phyloP scores from a whole-genome alignment of 768 basidiomycete species.

The Auriscalpium orientale region DNA sequence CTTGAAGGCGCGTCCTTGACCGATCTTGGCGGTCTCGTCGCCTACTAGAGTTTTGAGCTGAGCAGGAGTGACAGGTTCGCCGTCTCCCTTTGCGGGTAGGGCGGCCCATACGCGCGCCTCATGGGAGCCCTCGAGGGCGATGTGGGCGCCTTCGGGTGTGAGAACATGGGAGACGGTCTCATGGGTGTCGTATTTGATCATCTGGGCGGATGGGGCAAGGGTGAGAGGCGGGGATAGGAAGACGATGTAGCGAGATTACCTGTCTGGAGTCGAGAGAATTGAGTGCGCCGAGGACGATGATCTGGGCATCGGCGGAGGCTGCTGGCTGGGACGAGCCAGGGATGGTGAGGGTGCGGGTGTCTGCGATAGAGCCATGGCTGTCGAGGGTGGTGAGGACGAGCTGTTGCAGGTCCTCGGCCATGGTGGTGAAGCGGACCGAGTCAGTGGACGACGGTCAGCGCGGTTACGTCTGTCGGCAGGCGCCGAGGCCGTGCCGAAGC shows the following conservation, averaged over 20 bases:
- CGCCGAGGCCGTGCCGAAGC: background rate
- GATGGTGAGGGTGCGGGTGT: slow-evolving; percentile 61
- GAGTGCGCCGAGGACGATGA: slow-evolving; percentile 78
- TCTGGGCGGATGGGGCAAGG: slow-evolving; percentile 36
- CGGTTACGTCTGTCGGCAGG: background rate
- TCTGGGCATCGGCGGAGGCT: slow-evolving; percentile 69
- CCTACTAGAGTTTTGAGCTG: slow-evolving; percentile 74
- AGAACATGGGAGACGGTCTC: slow-evolving; percentile 68
- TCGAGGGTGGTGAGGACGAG: slow-evolving; percentile 71
- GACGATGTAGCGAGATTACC: slow-evolving; percentile 1
- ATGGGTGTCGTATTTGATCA: slow-evolving; percentile 75
- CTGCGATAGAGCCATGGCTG: slow-evolving; percentile 43
- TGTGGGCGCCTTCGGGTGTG: slow-evolving; percentile 76
- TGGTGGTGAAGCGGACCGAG: slow-evolving; percentile 20
- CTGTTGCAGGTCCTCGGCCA: slow-evolving; percentile 78
- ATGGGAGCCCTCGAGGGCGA: slow-evolving; percentile 80
- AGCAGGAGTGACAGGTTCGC: slow-evolving; percentile 53
- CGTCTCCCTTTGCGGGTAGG: slow-evolving; percentile 64
- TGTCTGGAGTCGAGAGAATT: slow-evolving; percentile 57
- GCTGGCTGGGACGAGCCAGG: slow-evolving; percentile 56
- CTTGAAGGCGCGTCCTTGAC: slow-evolving; percentile 94
- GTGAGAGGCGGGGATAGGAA: slow-evolving; percentile 6
- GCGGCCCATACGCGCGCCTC: slow-evolving; percentile 93
- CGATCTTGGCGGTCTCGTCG: slow-evolving; percentile 84
- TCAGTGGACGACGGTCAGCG: background rate